phyloP scores from a whole-genome alignment of 352 stramenopile genomes.

The Phytopythium montanum region DNA sequence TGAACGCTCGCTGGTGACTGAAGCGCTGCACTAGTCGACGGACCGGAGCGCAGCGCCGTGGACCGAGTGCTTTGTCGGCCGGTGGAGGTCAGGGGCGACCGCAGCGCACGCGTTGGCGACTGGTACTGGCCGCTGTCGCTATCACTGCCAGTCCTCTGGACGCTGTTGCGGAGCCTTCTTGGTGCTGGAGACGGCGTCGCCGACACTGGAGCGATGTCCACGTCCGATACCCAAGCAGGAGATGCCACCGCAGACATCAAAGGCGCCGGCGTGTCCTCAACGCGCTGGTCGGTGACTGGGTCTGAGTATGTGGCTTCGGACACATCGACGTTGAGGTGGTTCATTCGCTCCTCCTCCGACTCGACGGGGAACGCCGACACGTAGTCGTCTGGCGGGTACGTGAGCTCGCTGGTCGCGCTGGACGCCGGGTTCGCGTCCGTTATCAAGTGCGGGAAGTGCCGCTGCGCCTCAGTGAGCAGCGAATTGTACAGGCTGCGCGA shows the following conservation, averaged over 20 bases:
- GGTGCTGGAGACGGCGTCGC: neutral
- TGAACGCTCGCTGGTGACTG: neutral
- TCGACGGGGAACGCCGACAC: slow-evolving; percentile 36
- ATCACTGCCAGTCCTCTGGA: neutral
- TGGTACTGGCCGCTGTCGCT: neutral
- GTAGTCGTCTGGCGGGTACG: slow-evolving; percentile 58
- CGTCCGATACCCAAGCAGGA: neutral
- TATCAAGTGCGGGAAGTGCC: slow-evolving; percentile 52
- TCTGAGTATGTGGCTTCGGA: slow-evolving; percentile 11
- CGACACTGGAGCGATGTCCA: neutral
- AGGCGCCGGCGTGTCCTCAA: too few relatives aligned
- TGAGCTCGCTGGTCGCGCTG: neutral
- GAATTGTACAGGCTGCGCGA: slow-evolving; percentile 61
- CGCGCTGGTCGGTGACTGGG: neutral
- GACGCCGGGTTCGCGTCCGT: neutral
- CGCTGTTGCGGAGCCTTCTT: neutral
- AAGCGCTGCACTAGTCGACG: too few relatives aligned
- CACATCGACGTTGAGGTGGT: slow-evolving; percentile 1
- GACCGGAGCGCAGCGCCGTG: neutral
- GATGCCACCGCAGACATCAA: neutral
- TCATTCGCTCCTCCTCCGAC: slow-evolving; percentile 28
- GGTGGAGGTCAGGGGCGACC: neutral
- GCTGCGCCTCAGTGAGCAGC: slow-evolving; percentile 55
- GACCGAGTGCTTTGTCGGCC: neutral
- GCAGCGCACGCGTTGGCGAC: neutral